Evolutionary conservation across 345 rosid genomes (phyloP).

Genomic region (Salix suchowensis): DNA sequence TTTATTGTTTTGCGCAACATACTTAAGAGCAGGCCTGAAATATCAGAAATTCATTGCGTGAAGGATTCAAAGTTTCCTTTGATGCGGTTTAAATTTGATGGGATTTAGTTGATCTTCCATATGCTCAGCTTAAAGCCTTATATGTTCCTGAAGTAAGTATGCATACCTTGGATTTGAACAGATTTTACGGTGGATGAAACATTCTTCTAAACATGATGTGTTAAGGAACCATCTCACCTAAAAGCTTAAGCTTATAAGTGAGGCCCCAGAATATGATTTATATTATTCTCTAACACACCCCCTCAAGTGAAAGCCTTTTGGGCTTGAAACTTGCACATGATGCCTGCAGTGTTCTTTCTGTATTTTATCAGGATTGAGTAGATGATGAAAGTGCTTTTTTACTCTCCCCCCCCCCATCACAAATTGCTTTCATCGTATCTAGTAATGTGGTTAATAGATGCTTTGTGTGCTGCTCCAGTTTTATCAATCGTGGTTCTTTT

Average conservation of each 20-base stretch:
- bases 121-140: conserved; percentile 40
- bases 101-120: conserved; percentile 55
- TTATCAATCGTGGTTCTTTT: neutral
- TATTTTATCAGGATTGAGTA: neutral
- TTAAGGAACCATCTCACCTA: too few species aligned
- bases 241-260: too few species aligned
- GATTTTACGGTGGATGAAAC: neutral
- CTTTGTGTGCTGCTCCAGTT: neutral
- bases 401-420: too few species aligned
- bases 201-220: neutral
- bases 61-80: conserved; percentile 50
- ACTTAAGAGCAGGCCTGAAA: conserved; percentile 37
- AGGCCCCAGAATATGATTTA: too few species aligned
- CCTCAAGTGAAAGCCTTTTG: too few species aligned
- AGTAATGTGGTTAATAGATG: neutral
- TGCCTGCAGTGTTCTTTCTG: neutral
- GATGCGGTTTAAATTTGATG: conserved; percentile 54
- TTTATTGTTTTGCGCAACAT: conserved; percentile 44
- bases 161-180: neutral
- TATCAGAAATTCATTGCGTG: conserved; percentile 42
- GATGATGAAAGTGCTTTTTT: neutral
- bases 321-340: too few species aligned
- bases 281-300: too few species aligned
- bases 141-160: conserved; percentile 41
- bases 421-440: neutral